Percentiles rank a stretch among this genome's conserved stretches.
phyloP scores from a whole-genome alignment of 2,329 filamentous ascomycete species.

The Sporothrix variecibatus region DNA sequence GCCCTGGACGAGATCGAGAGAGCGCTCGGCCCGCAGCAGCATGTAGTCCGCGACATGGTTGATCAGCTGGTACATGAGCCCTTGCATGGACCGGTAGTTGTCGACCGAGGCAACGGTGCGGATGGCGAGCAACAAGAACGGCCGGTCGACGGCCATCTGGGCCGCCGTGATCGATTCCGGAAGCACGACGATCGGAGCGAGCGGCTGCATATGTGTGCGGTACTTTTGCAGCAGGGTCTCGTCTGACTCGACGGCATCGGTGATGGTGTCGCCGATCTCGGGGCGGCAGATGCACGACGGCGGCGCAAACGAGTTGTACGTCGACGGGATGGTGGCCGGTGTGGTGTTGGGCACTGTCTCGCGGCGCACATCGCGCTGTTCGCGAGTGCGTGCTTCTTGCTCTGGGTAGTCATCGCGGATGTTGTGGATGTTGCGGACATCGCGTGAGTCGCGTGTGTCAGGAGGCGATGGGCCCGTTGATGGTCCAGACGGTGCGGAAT shows the following conservation, averaged over 20 bases:
- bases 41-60: constrained; percentile 50
- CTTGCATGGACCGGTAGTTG: constrained; percentile 50
- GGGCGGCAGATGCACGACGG: constrained; percentile 51
- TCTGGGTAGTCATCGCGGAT: not conserved
- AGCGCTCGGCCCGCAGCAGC: constrained; percentile 52
- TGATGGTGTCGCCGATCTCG: constrained; percentile 40
- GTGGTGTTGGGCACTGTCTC: not conserved
- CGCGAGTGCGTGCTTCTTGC: not conserved
- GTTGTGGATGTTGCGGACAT: not conserved
- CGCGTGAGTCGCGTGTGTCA: not conserved
- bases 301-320: constrained; percentile 51
- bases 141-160: constrained; percentile 43
- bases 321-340: constrained; percentile 24
- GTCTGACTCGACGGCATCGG: constrained; percentile 49
- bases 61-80: constrained; percentile 52
- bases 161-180: constrained; percentile 39
- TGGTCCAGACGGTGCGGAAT: not conserved
- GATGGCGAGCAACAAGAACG: constrained; percentile 53
- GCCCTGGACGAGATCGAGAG: constrained; percentile 52
- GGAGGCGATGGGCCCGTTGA: constrained; percentile 21
- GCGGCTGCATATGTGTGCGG: constrained; percentile 45
- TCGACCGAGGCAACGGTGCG: constrained; percentile 53
- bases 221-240: constrained; percentile 50
- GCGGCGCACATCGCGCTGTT: not conserved
- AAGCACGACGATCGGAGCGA: constrained; percentile 52